Base-by-base conservation (phyloP, 164 flowering plant species). In the Sextonia rubra region DNA sequence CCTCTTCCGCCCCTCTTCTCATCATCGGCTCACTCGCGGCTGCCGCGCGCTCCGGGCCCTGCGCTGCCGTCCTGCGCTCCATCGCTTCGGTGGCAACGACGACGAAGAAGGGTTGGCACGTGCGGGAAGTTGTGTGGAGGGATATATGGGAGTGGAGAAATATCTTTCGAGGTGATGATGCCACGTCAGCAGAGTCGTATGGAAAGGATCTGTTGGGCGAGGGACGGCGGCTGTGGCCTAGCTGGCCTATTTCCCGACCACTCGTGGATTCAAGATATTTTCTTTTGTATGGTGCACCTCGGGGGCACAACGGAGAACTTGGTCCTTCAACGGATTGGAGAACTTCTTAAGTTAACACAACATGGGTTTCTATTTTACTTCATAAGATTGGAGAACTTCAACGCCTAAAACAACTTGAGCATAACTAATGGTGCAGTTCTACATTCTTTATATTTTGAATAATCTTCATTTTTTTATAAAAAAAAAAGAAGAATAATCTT, bases 141-240 rank as follows among this genome's bases (percentile, higher is more conserved):
- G 32, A 9, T n/a, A n/a, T n/a, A n/a, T 63, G 73, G 64, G 22
- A n/a, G 15, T n/a, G 24, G 20, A 29, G 52, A 77, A 77, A 77
- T 72, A 77, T 77, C 79, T 77, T 26, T 5, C 47, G 67, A 26
- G 18, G 17, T 12, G 1, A 32, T 64, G 17, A 27, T 32, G 64
- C 64, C 79, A 73, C 65, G 78, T 76, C 75, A 72, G 71, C 76
- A 58, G 3, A n/a, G n/a, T n/a, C n/a, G n/a, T n/a, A n/a, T n/a
- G n/a, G 12, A 68, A 68, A 58, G 22, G 29, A 14, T 52, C n/a
- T 22, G 62, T 55, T n/a, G 73, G 73, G 30, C 25, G 27, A 11
- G 32, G 27, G 8, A 68, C 22, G 37, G 69, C 52, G 52, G 23
- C 25, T 8, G 11, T 56, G 49, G 64, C 75, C 56, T 32, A 73